Evolutionary conservation across 345 rosid genomes (phyloP).

Genomic region (Gossypium turneri): DNA sequence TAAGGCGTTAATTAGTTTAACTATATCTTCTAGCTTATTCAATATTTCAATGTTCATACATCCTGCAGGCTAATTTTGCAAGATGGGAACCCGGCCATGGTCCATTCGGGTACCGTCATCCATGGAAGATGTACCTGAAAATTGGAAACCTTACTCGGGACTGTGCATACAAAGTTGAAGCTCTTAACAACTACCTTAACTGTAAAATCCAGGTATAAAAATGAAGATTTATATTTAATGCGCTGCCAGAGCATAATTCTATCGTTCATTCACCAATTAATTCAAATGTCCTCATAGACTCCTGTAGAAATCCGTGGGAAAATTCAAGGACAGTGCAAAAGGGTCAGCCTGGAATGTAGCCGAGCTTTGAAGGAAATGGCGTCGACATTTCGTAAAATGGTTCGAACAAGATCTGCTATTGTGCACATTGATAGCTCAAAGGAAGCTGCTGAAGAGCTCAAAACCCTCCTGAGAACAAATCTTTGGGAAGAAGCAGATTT

Average conservation of each 20-base stretch:
- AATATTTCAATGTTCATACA: neutral
- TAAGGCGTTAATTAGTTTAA: neutral
- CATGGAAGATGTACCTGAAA: slow-evolving; percentile 40
- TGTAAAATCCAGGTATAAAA: slow-evolving; percentile 16
- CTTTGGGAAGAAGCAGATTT: slow-evolving; percentile 18
- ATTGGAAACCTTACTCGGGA: slow-evolving; percentile 31
- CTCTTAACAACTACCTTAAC: slow-evolving; percentile 28
- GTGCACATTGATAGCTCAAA: slow-evolving; percentile 24
- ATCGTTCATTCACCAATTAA: neutral
- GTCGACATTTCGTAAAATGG: slow-evolving; percentile 25
- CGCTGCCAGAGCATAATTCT: neutral
- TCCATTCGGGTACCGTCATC: slow-evolving; percentile 36
- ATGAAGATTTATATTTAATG: too few species aligned
- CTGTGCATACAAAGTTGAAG: slow-evolving; percentile 42
- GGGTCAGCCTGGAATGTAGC: slow-evolving; percentile 27
- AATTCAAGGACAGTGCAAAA: slow-evolving; percentile 29
- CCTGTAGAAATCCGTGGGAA: slow-evolving; percentile 14
- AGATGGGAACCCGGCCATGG: slow-evolving; percentile 56
- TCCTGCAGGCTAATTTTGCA: slow-evolving; percentile 37
- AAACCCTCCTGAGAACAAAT: slow-evolving; percentile 15
- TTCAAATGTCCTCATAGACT: slow-evolving; percentile 11
- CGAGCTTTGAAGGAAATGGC: slow-evolving; percentile 37
- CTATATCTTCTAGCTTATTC: neutral
- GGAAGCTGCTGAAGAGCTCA: slow-evolving; percentile 20
- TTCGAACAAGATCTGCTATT: neutral